Base-by-base conservation (phyloP, 345 rosid species). In the Aurinia saxatilis region DNA sequence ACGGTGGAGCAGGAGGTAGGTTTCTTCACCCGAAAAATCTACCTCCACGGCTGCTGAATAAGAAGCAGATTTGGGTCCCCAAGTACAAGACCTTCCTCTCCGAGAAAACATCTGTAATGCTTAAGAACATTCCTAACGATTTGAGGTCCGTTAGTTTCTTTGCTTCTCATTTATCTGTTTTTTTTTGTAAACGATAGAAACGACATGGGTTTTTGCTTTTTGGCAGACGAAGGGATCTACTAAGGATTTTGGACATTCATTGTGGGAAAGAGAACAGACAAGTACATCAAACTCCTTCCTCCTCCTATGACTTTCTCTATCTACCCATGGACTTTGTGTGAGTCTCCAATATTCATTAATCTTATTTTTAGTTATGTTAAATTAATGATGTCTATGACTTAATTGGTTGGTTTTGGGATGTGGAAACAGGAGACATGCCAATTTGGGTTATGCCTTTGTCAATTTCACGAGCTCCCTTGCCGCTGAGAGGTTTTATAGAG, bases 271-370 rank as follows among this genome's bases (percentile, higher is more conserved):
- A 67, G 44, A 76, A 79, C 37, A 5, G n/a, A 2, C 48, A 17
- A 17, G 42, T 46, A 6, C 29, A 63, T 2, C 60, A 57, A 2
- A 36, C 29, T 16, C 52, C 2, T 42, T 81, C 90, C 0, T 73
- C 59, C 0, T 84, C n/a, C n/a, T n/a, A 74, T 30, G 86, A 84
- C 55, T 81, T 84, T 33, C 12, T 84, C 1, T 84, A 84, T 46
- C 38, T 84, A 11, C 90, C 86, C 0, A 78, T 84, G 83, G 90
- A 84, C 42, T 84, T 84, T 16, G 52, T 59, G 90, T 81, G 64
- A 65, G 59, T 36, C 25, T 21, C 25, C 39, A 39, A 11, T 45
- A 10, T 10, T 39, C 8, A 5, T 23, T 21, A 27, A 14, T 15
- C 7, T 14, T 4, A 3, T 42, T 18, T 50, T 21, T 18, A 31